These are phyloP conservation scores for Coemansia aciculifera DNA, from an alignment of 192 early-diverging fungal genomes.

Conservation along the genomic window DNA sequence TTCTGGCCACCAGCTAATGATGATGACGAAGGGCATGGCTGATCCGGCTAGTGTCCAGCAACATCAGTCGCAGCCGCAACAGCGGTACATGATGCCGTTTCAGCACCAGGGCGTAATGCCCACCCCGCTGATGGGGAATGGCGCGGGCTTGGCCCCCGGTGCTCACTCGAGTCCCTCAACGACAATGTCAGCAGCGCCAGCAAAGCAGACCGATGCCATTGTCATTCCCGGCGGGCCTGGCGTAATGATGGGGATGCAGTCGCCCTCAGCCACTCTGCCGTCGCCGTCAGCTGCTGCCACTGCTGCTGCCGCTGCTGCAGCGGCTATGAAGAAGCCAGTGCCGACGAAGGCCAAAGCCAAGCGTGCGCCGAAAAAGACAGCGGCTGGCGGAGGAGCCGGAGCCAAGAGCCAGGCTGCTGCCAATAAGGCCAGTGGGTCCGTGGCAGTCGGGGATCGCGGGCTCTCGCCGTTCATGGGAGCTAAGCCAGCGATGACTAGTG, in stretches of 20 bases:
- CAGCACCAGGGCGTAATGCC: constrained; percentile 9
- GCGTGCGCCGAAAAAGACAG: constrained; percentile 28
- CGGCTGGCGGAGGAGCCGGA: not conserved
- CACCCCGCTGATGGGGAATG: not conserved
- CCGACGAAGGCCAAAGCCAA: constrained; percentile 30
- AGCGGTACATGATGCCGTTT: constrained; percentile 20
- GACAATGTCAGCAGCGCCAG: not conserved
- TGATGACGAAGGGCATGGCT: constrained; percentile 2
- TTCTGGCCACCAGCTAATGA: not conserved
- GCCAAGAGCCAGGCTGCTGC: constrained; percentile 5
- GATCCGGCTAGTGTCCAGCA: not conserved
- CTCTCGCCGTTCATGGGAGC: not conserved
- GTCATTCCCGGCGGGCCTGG: not conserved
- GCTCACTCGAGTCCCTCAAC: not conserved
- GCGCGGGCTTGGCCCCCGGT: not conserved
- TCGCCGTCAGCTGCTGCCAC: constrained; percentile 11
- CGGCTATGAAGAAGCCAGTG: constrained; percentile 22
- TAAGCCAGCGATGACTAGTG: not conserved
- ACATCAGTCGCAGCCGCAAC: constrained; percentile 7
- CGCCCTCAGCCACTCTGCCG: not conserved
- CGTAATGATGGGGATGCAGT: not conserved
- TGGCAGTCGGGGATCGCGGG: not conserved
- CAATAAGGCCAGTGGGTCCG: not conserved
- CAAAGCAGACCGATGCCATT: not conserved
- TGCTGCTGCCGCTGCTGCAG: constrained; percentile 9